A percentile compares a stretch with the other conserved stretches of the same genome.
Conservation (phyloP, 805 yeast genomes). For the Cyberlindnera suaveolens region DNA sequence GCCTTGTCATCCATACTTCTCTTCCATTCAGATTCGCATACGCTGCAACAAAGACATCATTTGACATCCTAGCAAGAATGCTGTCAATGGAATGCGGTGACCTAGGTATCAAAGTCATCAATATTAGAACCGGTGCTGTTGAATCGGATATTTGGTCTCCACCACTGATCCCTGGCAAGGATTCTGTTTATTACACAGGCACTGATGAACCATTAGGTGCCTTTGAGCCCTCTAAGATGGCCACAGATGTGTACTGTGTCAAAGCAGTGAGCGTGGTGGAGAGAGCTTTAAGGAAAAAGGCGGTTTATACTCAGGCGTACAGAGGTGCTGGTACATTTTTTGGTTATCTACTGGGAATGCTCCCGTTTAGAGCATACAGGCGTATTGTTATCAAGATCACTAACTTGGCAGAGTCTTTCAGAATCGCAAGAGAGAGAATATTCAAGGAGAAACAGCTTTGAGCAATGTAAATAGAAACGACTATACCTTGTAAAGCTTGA, state of each 20-base stretch:
- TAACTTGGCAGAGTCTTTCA: background rate
- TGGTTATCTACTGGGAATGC: slow-evolving; percentile 8
- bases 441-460: no score
- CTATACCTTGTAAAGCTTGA: no score
- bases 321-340: slow-evolving; percentile 6
- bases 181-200: slow-evolving; percentile 12
- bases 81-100: slow-evolving; percentile 32
- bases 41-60: slow-evolving; percentile 34
- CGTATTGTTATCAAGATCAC: background rate
- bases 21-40: slow-evolving; percentile 31
- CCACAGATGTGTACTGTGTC: slow-evolving; percentile 32
- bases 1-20: slow-evolving; percentile 28
- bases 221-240: slow-evolving; percentile 12
- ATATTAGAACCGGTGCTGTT: slow-evolving; percentile 36
- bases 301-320: slow-evolving; percentile 7
- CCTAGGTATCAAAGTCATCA: slow-evolving; percentile 33
- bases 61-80: slow-evolving; percentile 29
- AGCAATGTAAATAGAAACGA: no score
- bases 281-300: slow-evolving; percentile 1
- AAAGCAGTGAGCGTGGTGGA: slow-evolving; percentile 31
- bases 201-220: background rate
- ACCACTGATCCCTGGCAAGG: slow-evolving; percentile 3
- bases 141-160: slow-evolving; percentile 26
- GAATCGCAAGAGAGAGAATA: background rate
- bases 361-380: slow-evolving; percentile 1